Base-by-base conservation (phyloP, 73 alveolate genomes). In the Blepharisma japonicum region DNA sequence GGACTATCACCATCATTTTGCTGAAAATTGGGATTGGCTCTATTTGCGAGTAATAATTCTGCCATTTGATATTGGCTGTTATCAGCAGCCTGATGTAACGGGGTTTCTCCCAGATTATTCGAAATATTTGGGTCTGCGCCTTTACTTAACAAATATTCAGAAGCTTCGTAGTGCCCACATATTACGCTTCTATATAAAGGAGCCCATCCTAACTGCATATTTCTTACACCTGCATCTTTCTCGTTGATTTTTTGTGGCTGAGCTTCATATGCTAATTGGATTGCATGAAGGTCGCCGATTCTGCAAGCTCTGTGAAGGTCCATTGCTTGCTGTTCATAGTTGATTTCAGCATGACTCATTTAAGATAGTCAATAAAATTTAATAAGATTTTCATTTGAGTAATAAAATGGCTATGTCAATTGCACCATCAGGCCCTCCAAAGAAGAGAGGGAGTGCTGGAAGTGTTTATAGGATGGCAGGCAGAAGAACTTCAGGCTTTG, bases 111-210 rank as follows among this genome's bases (percentile, higher is more conserved):
- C 46, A 87, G 53, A 51, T 78, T 82, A 81, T 87, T 87, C 49
- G 87, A 55, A 32, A 82, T 87, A 78, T 87, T 83, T 56, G 91
- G 94, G 82, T 88, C 90, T 45, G 92, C 97, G 0, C 95, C 96
- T 71, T 85, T 45, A 1, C 68, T 70, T 6, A 89, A 81, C 48
- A 94, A 83, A 77, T 80, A 50, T 83, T 90, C 90, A 18, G 93
- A 85, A 21, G 94, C 93, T 53, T 91, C 94, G 66, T 83, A 86
- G 86, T 91, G 83, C 9, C 99, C 99, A 8, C 86, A 38, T 9
- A 81, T 87, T 49, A 87, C 85, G 27, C 98, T 83, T 45, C 94
- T 55, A 83, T 87, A 87, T 74, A 87, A 79, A 14, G 94, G 94
- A 4, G 90, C 78, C 91, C 94, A 87, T 47, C 90, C 91, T 9